Evolutionary conservation across 352 stramenopile species (phyloP).

Genomic region (Thraustotheca clavata): DNA sequence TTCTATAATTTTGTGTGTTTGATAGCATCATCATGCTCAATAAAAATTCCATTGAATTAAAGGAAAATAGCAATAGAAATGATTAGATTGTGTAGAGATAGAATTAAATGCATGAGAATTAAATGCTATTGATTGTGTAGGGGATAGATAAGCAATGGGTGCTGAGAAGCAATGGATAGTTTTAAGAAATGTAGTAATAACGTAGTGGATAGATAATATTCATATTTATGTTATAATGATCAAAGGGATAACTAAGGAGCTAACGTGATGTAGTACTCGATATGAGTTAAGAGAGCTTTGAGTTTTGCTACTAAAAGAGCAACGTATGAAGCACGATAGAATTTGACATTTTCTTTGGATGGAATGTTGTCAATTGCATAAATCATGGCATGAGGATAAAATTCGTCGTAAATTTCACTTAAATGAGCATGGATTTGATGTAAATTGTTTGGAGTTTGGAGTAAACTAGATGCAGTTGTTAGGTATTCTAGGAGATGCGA

Average conservation of each 20-base stretch:
- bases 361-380: neutral
- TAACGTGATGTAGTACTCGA: neutral
- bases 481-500: neutral
- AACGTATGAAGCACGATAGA: slow-evolving; percentile 9
- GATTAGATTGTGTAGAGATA: neutral
- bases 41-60: neutral
- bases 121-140: no score
- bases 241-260: neutral
- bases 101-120: no score
- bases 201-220: no score
- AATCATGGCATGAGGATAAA: slow-evolving; percentile 3
- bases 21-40: no score
- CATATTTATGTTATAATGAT: no score
- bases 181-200: no score
- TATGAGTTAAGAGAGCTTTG: neutral
- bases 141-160: no score
- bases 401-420: neutral
- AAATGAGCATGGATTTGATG: neutral
- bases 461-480: neutral
- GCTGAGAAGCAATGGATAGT: no score
- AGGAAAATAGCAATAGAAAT: neutral
- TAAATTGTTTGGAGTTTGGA: neutral
- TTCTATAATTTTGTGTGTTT: no score
- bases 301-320: slow-evolving; percentile 10
- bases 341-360: neutral